A percentile compares a stretch with the other conserved stretches of the same genome.
phyloP scores from a whole-genome alignment of 129 eudicot genomes.

The Flaveria trinervia region DNA sequence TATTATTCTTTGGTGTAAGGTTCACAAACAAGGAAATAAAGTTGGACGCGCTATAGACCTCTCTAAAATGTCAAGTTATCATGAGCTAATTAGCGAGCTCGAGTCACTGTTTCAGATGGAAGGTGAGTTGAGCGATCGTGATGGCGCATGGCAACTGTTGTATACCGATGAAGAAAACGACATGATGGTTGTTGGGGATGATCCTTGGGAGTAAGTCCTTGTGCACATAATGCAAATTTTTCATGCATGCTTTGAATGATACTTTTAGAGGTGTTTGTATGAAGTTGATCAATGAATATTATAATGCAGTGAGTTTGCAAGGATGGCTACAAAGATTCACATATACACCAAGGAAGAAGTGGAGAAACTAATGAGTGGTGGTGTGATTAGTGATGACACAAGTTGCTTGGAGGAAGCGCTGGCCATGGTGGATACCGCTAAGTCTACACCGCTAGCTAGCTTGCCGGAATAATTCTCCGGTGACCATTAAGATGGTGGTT shows the following conservation, averaged over 20 bases:
- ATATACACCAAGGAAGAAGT: constrained; percentile 89
- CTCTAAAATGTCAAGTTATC: constrained; percentile 60
- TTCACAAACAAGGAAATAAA: constrained; percentile 90
- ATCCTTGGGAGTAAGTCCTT: constrained; percentile 77
- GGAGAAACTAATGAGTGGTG: constrained; percentile 79
- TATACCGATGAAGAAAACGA: constrained; percentile 81
- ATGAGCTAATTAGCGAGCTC: constrained; percentile 67
- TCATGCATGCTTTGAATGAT: neutral
- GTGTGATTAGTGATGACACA: constrained; percentile 72
- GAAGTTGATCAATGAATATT: neutral
- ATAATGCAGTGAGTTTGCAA: constrained; percentile 69
- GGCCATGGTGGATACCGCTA: constrained; percentile 59
- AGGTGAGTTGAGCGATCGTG: constrained; percentile 58
- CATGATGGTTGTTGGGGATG: constrained; percentile 91
- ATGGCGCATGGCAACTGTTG: constrained; percentile 66
- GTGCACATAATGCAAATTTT: neutral
- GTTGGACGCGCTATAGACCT: constrained; percentile 94
- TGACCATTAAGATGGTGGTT: constrained; percentile 19
- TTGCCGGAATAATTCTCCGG: constrained; percentile 20
- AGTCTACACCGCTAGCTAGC: constrained; percentile 44
- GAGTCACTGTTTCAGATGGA: constrained; percentile 84
- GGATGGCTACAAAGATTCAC: constrained; percentile 79
- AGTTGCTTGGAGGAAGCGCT: constrained; percentile 96
- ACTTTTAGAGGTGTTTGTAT: neutral
- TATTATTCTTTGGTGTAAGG: constrained; percentile 43